Conservation (phyloP, 805 yeast genomes). For the Saccharomycopsis synnaedendra region DNA sequence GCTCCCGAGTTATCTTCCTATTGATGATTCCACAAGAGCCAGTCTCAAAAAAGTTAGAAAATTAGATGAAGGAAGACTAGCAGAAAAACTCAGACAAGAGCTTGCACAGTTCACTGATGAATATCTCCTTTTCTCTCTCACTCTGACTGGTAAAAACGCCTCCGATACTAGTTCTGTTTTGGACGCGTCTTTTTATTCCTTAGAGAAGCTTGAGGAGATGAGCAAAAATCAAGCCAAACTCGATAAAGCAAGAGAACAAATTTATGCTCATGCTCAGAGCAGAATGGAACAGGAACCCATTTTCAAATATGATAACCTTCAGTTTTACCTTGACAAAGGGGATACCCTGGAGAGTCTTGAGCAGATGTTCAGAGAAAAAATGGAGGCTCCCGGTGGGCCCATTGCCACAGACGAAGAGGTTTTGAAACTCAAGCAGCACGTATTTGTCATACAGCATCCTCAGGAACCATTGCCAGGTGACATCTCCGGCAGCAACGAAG, state of each 20-base stretch:
- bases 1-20: conserved; percentile 5
- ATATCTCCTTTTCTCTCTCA: conserved; percentile 1
- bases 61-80: not conserved
- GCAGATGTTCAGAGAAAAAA: no score
- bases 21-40: conserved; percentile 1
- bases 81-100: conserved; percentile 4
- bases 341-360: no score
- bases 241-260: not conserved
- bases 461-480: conserved; percentile 46
- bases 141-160: not conserved
- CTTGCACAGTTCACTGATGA: conserved; percentile 5
- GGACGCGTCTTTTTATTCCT: not conserved
- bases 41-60: not conserved
- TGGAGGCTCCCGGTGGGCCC: no score
- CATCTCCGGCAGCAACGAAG: conserved; percentile 27
- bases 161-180: no score
- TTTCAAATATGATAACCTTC: no score
- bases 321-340: no score
- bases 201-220: not conserved
- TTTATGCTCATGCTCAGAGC: no score
- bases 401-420: not conserved
- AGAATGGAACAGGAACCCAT: no score
- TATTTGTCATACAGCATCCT: conserved; percentile 46
- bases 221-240: not conserved
- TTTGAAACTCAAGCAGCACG: conserved; percentile 7